Evolutionary conservation across 495 filamentous ascomycete genomes (phyloP).

Genomic region (Penicillium verhagenii): DNA sequence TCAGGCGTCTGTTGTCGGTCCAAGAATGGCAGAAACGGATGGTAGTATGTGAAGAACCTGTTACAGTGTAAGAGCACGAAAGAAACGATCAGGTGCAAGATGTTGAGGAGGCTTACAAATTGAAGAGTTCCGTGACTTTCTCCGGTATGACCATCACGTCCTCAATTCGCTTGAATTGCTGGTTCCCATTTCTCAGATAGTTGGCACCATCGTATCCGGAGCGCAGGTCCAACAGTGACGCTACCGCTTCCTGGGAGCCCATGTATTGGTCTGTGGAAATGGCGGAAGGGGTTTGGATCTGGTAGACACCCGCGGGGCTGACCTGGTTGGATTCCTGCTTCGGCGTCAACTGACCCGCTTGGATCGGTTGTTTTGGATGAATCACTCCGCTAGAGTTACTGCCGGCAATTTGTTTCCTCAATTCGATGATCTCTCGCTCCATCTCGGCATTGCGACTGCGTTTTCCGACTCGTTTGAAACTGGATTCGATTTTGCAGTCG

Average conservation of each 20-base stretch:
- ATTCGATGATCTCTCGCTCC: conserved; percentile 65
- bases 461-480: conserved; percentile 92
- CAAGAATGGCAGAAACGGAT: conserved; percentile 83
- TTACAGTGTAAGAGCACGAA: conserved; percentile 12
- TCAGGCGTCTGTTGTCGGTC: conserved; percentile 69
- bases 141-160: conserved; percentile 73
- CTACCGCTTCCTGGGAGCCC: conserved; percentile 82
- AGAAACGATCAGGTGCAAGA: not conserved
- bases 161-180: conserved; percentile 58
- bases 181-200: conserved; percentile 46
- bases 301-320: conserved; percentile 41
- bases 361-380: conserved; percentile 48
- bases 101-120: conserved; percentile 47
- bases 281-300: conserved; percentile 35
- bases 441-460: conserved; percentile 88
- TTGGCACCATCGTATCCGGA: conserved; percentile 52
- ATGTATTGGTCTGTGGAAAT: conserved; percentile 60
- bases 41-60: conserved; percentile 74
- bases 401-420: conserved; percentile 66
- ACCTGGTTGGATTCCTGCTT: conserved; percentile 52
- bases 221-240: conserved; percentile 72
- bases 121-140: conserved; percentile 71
- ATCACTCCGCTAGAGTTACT: conserved; percentile 34
- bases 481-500: conserved; percentile 87
- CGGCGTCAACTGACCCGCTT: conserved; percentile 49